Conservation (phyloP, 2,329 filamentous ascomycete species). For the Aspergillus quadrilineatus region DNA sequence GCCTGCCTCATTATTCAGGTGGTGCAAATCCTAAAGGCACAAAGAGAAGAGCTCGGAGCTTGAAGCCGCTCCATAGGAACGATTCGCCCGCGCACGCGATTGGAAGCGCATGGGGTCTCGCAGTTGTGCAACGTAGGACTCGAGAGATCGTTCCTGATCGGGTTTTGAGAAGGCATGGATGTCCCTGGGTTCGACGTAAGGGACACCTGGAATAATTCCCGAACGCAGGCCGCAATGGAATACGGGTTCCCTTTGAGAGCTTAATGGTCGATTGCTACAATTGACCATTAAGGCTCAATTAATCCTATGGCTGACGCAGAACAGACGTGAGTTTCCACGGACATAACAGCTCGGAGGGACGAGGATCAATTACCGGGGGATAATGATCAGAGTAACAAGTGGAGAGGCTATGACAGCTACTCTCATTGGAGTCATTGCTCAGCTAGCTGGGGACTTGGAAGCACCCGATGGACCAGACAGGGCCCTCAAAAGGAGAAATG, state of each 20-base stretch:
- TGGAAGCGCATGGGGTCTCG: neutral
- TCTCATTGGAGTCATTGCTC: neutral
- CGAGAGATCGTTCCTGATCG: neutral
- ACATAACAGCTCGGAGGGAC: slow-evolving; percentile 2
- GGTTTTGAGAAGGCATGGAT: slow-evolving; percentile 3
- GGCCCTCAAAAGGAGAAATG: neutral
- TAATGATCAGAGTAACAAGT: slow-evolving; percentile 2
- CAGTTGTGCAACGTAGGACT: slow-evolving; percentile 8
- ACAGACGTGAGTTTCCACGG: neutral
- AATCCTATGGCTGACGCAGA: neutral
- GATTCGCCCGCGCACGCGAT: neutral
- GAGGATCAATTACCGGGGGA: slow-evolving; percentile 3
- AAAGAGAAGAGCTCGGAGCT: slow-evolving; percentile 2
- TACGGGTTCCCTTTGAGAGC: neutral
- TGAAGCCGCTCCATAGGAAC: neutral
- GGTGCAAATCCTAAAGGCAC: neutral
- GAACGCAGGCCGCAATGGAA: neutral
- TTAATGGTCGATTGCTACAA: neutral
- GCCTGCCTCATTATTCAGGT: slow-evolving; percentile 1
- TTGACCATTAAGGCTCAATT: neutral
- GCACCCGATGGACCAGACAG: neutral
- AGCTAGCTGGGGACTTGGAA: neutral
- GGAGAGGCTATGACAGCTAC: neutral
- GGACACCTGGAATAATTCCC: slow-evolving; percentile 1
- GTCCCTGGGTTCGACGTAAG: slow-evolving; percentile 7